Base-by-base conservation (phyloP, 1,139 yeast genomes). In the Lodderomyces parapsilosis region DNA sequence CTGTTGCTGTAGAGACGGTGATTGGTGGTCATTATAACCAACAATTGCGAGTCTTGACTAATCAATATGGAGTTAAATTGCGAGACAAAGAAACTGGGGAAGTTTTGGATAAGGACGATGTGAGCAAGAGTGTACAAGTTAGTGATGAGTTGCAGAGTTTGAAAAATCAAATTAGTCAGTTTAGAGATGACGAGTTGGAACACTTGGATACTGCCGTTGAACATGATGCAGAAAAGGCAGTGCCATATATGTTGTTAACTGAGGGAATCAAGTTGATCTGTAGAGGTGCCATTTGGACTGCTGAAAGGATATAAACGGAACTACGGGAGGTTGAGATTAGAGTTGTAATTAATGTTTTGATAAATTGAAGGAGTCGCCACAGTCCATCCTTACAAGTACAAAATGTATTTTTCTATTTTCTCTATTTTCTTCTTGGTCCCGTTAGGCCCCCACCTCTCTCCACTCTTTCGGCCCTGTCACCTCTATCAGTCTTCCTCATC, bases 1-100 rank as follows among this genome's bases (percentile, higher is more conserved):
- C 99, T 0, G 98, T 91, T 48, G 99, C 99, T 0, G 99, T 93
- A 0, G 99, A 93, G 64, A 94, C 99, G 0, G 98, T 94, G 2
- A 94, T 93, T 62, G 99, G 99, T 2, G 87, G 88, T 1, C 99
- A 93, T 62, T 93, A 93, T 66, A 93, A 94, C 58, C 83, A 84
- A 49, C 99, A 93, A 62, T 69, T 93, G 50, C 71, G 99, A 43
- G 82, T 84, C 43, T 68, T 93, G 44, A 73, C 76, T 65, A 81
- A 80, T 53, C 84, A 83, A 50, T 83, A 72, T 51, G 65, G 71
- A 34, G 60, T 76, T 14, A 73, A 77, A 3, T 67, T 72, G 4
- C 57, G 63, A 35, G 80, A 77, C 45, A 74, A 75, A 40, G 59
- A 56, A 3, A 68, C 77, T 0, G 78, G 77, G 0, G 58, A 61